These are phyloP conservation scores for Tympanopsis confertula DNA, from an alignment of 2,329 filamentous ascomycete species.

Conservation along the genomic window DNA sequence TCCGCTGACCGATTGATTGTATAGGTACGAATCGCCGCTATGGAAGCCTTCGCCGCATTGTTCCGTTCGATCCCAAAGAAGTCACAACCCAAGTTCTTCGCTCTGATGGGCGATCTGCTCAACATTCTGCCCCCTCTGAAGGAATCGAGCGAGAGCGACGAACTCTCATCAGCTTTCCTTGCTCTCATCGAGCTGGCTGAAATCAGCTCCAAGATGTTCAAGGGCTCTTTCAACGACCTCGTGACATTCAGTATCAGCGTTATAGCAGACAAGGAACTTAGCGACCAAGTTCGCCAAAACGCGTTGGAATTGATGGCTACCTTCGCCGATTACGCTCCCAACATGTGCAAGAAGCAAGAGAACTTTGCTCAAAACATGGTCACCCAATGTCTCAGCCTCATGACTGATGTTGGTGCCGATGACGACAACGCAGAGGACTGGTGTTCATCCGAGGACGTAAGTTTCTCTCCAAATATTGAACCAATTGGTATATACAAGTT, in stretches of 20 bases:
- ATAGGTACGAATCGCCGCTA: conserved; percentile 79
- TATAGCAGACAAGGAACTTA: conserved; percentile 89
- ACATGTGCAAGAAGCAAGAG: conserved; percentile 90
- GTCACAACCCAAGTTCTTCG: conserved; percentile 75
- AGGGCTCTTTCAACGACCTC: conserved; percentile 79
- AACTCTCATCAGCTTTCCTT: conserved; percentile 79
- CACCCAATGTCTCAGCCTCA: conserved; percentile 90
- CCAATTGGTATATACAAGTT: conserved; percentile 13
- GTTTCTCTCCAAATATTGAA: conserved; percentile 17
- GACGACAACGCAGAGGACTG: conserved; percentile 92
- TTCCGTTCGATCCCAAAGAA: conserved; percentile 87
- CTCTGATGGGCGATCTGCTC: conserved; percentile 77
- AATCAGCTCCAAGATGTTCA: conserved; percentile 95
- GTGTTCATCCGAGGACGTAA: conserved; percentile 81
- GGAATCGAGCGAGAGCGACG: conserved; percentile 78
- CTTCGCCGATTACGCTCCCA: conserved; percentile 86
- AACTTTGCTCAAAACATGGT: conserved; percentile 94
- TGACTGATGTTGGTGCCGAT: conserved; percentile 91
- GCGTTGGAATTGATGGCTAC: conserved; percentile 95
- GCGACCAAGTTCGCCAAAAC: conserved; percentile 83
- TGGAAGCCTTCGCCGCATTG: conserved; percentile 94
- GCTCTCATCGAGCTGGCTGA: conserved; percentile 91
- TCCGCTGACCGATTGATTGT: conserved; percentile 2
- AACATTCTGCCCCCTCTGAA: conserved; percentile 93
- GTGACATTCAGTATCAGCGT: conserved; percentile 89